phyloP scores from a whole-genome alignment of 2,329 filamentous ascomycete species.

The Keithomyces neogunnii region DNA sequence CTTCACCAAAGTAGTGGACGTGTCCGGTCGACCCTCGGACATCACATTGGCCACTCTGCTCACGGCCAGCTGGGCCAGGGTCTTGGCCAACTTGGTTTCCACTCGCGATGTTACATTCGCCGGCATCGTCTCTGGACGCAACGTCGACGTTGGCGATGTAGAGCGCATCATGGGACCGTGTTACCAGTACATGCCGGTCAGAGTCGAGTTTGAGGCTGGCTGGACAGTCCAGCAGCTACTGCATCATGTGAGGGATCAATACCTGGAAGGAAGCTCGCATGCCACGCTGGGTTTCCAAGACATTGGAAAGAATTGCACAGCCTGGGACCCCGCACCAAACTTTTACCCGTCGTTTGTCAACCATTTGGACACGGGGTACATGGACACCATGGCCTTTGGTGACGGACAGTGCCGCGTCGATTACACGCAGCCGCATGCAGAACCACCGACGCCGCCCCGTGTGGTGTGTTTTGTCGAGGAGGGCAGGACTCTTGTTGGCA shows the following conservation, averaged over 20 bases:
- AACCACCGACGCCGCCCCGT: no score
- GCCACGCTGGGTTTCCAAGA: conserved; percentile 18
- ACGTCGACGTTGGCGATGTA: conserved; percentile 44
- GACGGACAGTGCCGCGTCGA: no score
- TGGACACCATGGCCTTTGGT: no score
- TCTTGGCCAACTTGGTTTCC: conserved; percentile 45
- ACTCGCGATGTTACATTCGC: conserved; percentile 54
- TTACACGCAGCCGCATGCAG: no score
- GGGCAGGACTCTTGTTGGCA: no score
- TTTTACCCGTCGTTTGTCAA: no score
- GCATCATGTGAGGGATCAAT: conserved; percentile 45
- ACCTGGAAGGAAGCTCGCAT: conserved; percentile 15
- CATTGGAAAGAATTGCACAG: background rate
- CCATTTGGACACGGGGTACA: no score
- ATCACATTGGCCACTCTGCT: conserved; percentile 57
- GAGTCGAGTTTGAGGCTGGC: conserved; percentile 42
- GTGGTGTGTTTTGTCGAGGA: no score
- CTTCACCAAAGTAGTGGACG: no score
- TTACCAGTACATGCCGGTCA: conserved; percentile 59
- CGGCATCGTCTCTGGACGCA: conserved; percentile 57
- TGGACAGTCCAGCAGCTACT: conserved; percentile 47
- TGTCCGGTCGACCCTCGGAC: conserved; percentile 36
- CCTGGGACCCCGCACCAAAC: no score
- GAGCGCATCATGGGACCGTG: conserved; percentile 55
- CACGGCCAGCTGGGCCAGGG: conserved; percentile 59